These are phyloP conservation scores for Lodderomyces margitis DNA, from an alignment of 1,139 yeast species.

Conservation along the genomic window DNA sequence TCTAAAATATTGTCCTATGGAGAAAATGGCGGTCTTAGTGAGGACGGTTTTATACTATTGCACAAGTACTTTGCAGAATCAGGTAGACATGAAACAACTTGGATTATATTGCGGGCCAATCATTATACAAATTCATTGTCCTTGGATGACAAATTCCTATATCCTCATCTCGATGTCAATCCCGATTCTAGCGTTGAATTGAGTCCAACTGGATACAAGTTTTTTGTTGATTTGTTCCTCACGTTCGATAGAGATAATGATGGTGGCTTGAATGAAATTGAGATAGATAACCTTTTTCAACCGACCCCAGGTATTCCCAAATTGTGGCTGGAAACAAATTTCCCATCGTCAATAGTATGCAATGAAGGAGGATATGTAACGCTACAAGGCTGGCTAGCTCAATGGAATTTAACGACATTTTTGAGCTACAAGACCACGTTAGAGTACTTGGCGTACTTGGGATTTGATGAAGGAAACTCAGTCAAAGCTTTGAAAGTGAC, in stretches of 20 bases:
- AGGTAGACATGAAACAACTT: constrained; percentile 93
- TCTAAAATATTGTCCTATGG: constrained; percentile 19
- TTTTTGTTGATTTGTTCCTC: constrained; percentile 83
- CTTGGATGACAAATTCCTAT: constrained; percentile 70
- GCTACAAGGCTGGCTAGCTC: constrained; percentile 96
- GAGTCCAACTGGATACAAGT: constrained; percentile 90
- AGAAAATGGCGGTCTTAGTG: constrained; percentile 53
- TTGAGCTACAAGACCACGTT: constrained; percentile 80
- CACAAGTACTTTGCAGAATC: constrained; percentile 82
- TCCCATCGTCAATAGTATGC: constrained; percentile 84
- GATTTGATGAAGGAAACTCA: constrained; percentile 61
- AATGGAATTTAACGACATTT: constrained; percentile 95
- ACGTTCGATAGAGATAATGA: constrained; percentile 92
- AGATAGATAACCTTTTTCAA: constrained; percentile 63
- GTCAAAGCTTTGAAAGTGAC: constrained; percentile 76
- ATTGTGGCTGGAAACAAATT: constrained; percentile 80
- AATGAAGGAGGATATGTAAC: constrained; percentile 89
- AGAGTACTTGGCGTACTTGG: constrained; percentile 85
- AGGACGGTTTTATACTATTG: constrained; percentile 71
- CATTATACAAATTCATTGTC: constrained; percentile 91
- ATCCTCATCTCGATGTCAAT: constrained; percentile 78
- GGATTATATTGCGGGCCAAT: constrained; percentile 88
- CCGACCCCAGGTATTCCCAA: constrained; percentile 94
- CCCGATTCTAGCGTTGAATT: constrained; percentile 80
- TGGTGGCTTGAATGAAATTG: constrained; percentile 82